Conservation (phyloP, 768 basidiomycete genomes). For the Lyophyllum atratum region DNA sequence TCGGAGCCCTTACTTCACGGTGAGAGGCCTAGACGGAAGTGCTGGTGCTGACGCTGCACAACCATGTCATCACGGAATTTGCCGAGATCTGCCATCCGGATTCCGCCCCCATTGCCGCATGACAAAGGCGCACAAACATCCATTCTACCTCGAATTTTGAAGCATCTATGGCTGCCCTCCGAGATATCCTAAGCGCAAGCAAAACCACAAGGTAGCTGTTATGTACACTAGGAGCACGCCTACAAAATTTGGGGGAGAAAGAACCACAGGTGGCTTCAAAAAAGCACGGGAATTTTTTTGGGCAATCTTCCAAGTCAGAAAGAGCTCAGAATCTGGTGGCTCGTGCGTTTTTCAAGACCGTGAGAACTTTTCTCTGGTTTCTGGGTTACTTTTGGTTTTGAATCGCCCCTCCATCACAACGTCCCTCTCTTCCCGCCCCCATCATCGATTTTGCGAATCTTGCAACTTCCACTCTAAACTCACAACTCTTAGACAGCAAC, state of each 20-base stretch:
- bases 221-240: slow-evolving; percentile 9
- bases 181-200: slow-evolving; percentile 15
- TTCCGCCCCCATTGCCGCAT: slow-evolving; percentile 2
- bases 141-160: slow-evolving; percentile 18
- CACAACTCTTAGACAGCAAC: slow-evolving; percentile 21
- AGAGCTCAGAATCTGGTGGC: slow-evolving; percentile 50
- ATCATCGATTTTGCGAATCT: slow-evolving; percentile 30
- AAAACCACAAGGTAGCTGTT: slow-evolving; percentile 9
- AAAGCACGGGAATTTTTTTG: slow-evolving; percentile 30
- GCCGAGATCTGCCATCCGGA: slow-evolving; percentile 9
- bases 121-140: slow-evolving; percentile 22
- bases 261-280: slow-evolving; percentile 17
- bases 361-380: slow-evolving; percentile 46
- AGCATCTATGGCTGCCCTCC: slow-evolving; percentile 17
- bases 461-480: slow-evolving; percentile 23
- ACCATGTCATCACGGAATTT: slow-evolving; percentile 10
- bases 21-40: no score
- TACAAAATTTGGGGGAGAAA: slow-evolving; percentile 22
- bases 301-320: slow-evolving; percentile 52
- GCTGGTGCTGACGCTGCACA: no score
- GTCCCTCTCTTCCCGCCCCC: slow-evolving; percentile 40
- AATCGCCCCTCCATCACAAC: slow-evolving; percentile 31
- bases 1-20: neutral
- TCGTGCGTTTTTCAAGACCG: slow-evolving; percentile 48
- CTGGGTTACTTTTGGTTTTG: slow-evolving; percentile 38